Evolutionary conservation across 2,329 filamentous ascomycete species (phyloP).

Genomic region (Stachybotrys elegans): DNA sequence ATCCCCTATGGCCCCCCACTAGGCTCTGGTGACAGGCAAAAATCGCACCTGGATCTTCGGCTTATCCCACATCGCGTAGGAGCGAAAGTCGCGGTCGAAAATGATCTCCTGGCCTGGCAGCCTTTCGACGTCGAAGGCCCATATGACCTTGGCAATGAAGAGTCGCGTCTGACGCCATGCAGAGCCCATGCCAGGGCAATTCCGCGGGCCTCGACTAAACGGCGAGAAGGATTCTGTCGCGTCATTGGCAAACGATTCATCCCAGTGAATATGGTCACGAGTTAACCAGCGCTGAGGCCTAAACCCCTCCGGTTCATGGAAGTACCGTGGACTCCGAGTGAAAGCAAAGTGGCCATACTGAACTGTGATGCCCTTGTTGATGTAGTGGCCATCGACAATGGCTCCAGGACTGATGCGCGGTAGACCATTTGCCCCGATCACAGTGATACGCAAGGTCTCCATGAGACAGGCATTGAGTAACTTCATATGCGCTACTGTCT

Average conservation of each 20-base stretch:
- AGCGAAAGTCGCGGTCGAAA: background rate
- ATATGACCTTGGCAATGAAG: background rate
- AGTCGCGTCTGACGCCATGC: background rate
- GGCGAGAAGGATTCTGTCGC: background rate
- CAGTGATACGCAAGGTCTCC: background rate
- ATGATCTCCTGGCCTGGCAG: background rate
- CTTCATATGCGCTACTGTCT: background rate
- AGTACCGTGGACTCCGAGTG: background rate
- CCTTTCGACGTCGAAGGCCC: background rate
- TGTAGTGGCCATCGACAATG: conserved; percentile 16
- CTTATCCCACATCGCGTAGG: background rate
- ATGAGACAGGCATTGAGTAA: background rate
- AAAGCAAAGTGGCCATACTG: conserved; percentile 1
- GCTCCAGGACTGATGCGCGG: conserved; percentile 17
- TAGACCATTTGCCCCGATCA: conserved; percentile 8
- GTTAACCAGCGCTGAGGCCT: background rate
- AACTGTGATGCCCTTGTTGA: conserved; percentile 6
- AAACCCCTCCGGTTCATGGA: background rate
- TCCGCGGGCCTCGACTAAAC: background rate
- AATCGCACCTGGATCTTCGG: background rate
- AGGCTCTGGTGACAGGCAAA: background rate
- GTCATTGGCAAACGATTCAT: background rate
- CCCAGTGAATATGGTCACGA: background rate
- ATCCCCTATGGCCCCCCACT: too few relatives aligned
- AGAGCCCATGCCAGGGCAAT: background rate